Evolutionary conservation across 73 alveolate genomes (phyloP).

Genomic region (Paramecium sonneborni): DNA sequence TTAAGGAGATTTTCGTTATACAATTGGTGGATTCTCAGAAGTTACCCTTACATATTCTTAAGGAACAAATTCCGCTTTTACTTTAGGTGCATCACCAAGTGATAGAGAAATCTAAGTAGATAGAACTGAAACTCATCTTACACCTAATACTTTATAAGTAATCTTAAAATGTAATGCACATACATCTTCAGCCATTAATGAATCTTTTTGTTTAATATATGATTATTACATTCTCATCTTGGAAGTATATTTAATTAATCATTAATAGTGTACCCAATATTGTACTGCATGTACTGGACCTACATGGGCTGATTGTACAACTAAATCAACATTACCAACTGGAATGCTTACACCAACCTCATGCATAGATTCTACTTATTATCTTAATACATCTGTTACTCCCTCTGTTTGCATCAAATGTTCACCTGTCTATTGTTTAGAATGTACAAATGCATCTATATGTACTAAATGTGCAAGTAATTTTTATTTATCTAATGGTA

Average conservation of each 20-base stretch:
- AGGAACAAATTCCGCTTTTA: not conserved
- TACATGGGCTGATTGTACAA: not conserved
- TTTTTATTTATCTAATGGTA: not conserved
- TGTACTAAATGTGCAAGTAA: not conserved
- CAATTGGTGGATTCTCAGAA: not conserved
- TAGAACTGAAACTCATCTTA: not conserved
- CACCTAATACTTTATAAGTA: not conserved
- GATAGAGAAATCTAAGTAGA: not conserved
- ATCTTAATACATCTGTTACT: not conserved
- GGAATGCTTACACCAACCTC: not conserved
- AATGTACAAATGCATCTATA: not conserved
- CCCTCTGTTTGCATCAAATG: not conserved
- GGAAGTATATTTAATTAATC: not conserved
- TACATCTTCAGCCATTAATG: not conserved
- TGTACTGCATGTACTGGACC: slow-evolving; percentile 13
- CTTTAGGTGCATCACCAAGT: not conserved
- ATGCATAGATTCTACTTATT: not conserved
- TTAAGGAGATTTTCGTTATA: not conserved
- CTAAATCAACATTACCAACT: not conserved
- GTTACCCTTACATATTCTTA: not conserved
- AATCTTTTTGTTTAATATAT: not conserved
- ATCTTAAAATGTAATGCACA: not conserved
- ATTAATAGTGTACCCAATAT: not conserved
- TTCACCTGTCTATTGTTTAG: not conserved
- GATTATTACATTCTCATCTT: not conserved